Evolutionary conservation across 202 grass and related monocot genomes (phyloP), one percentile per base, ranked within the genome.

Genomic region (Elaeis oleifera): DNA sequence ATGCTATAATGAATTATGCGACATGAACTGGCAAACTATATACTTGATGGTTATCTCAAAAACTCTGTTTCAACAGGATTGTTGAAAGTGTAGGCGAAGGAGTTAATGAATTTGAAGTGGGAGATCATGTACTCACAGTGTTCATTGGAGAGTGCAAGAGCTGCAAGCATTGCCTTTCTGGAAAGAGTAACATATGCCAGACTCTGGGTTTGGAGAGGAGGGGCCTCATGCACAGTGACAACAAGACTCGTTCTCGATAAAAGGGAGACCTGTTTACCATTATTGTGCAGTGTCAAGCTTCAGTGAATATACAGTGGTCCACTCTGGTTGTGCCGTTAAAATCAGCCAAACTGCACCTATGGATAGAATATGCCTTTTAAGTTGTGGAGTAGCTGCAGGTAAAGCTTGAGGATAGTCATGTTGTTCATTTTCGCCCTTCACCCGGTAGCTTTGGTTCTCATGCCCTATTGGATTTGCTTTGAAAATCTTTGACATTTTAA

Each of bases 271-370:
- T 1, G 74, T 75, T 53, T 96, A 81, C 51, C 91, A 96, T 58
- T 96, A 96, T 56, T 96, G 91, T 51, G 87, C 91, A 16, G 91
- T 96, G 29, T 96, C 91, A 18, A 96, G 91, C 79, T 96, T 90
- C 65, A 90, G 91, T 20, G 91, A 96, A 70, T 96, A 96, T 74
- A 79, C 79, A 3, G 84, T 96, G 51, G 91, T 96, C 18, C 84
- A 96, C 59, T 90, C 84, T 0, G 87, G 84, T n/a, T 83, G 91
- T 69, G 91, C 81, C 5, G 87, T 96, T 56, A 96, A 90, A 74
- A 79, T 96, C 29, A 74, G 54, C 58, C 60, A 63, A 6, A 63
- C 51, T 23, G 79, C 82, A 64, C 77, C 78, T 48, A 85, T 96
- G 91, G 87, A 90, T 55, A 85, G 87, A 70, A 76, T 80, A 66